Conservation (phyloP, 2,329 filamentous ascomycete species). For the Didymella pinodella region DNA sequence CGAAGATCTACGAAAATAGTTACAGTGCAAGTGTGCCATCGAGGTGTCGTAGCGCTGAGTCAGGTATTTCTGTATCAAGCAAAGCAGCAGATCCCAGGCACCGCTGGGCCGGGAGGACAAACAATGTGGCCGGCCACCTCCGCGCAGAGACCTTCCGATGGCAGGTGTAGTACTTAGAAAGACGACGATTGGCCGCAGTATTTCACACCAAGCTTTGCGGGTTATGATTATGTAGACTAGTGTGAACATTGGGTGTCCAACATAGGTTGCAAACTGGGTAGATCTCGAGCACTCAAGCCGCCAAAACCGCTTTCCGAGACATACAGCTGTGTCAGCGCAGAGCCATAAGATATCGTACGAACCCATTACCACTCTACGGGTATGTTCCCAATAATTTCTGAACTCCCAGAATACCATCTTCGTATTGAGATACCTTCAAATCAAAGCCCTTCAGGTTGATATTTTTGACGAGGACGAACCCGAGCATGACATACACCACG, state of each 20-base stretch:
- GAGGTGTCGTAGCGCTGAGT: conserved; percentile 5
- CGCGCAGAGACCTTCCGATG: neutral
- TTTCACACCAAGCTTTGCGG: conserved; percentile 28
- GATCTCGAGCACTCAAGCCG: neutral
- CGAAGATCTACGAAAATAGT: conserved; percentile 7
- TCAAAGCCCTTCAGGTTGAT: too few species aligned
- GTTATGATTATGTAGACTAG: neutral
- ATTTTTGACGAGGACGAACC: too few species aligned
- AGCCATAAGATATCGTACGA: conserved; percentile 25
- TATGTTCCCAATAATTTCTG: neutral
- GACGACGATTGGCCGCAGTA: conserved; percentile 25
- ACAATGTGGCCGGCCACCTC: neutral
- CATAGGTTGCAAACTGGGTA: too few species aligned
- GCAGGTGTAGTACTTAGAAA: conserved; percentile 27
- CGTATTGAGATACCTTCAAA: too few species aligned
- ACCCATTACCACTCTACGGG: conserved; percentile 33
- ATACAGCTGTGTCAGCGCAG: conserved; percentile 6
- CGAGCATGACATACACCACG: neutral
- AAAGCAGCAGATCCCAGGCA: neutral
- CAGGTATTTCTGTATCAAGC: neutral
- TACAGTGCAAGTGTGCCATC: conserved; percentile 1
- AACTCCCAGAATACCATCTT: too few species aligned
- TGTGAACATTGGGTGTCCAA: too few species aligned
- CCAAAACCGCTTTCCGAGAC: too few species aligned
- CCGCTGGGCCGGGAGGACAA: neutral